These are phyloP conservation scores for Neofusicoccum parvum DNA, from an alignment of 2,329 filamentous ascomycete species.

Conservation along the genomic window DNA sequence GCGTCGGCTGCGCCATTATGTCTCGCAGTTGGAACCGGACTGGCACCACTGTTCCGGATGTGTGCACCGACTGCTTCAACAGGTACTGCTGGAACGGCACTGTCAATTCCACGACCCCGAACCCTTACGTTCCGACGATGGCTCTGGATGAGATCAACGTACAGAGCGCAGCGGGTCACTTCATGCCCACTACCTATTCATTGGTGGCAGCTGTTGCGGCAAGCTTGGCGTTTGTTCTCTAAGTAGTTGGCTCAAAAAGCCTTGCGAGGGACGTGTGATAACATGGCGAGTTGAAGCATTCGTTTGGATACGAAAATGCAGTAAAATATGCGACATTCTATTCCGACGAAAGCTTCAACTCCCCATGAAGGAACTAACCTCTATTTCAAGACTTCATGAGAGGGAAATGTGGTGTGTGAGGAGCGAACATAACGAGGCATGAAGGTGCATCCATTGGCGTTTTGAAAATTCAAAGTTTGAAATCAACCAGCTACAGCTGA, in stretches of 20 bases:
- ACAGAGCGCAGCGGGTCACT: slow-evolving; percentile 26
- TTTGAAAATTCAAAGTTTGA: neutral
- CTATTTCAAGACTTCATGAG: no score
- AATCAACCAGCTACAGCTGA: neutral
- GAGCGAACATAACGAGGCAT: neutral
- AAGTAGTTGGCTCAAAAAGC: neutral
- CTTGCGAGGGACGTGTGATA: neutral
- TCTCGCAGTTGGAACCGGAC: slow-evolving; percentile 74
- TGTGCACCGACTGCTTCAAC: slow-evolving; percentile 75
- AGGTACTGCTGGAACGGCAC: slow-evolving; percentile 95
- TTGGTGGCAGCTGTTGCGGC: neutral
- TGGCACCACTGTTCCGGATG: slow-evolving; percentile 65
- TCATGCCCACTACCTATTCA: neutral
- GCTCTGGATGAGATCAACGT: slow-evolving; percentile 27
- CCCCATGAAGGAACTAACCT: no score
- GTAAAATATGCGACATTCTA: no score
- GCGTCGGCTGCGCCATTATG: slow-evolving; percentile 85
- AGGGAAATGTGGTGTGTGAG: neutral
- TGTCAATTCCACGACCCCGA: slow-evolving; percentile 39
- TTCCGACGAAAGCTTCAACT: no score
- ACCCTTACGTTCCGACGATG: slow-evolving; percentile 32
- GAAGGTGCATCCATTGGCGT: slow-evolving; percentile 5
- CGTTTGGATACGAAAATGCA: neutral
- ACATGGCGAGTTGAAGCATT: neutral
- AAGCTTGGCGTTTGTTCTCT: neutral